A percentile compares a stretch with the other conserved stretches of the same genome.
Conservation (phyloP, 768 basidiomycete genomes). For the Amyloporia xantha region DNA sequence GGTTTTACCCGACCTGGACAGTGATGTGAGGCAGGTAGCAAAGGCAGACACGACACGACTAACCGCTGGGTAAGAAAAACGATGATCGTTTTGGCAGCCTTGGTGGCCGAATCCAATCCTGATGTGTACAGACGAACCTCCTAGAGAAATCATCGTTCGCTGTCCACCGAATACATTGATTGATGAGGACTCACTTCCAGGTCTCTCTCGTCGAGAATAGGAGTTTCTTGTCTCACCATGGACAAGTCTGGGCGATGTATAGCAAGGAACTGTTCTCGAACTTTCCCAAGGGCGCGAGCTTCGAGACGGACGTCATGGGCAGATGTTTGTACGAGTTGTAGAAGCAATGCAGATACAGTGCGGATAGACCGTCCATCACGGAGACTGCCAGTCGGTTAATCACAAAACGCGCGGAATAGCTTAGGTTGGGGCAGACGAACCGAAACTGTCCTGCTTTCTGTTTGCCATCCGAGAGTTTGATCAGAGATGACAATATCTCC, state of each 20-base stretch:
- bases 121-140: slow-evolving; percentile 66
- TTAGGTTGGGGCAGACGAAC: slow-evolving; percentile 34
- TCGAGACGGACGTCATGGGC: slow-evolving; percentile 80
- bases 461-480: slow-evolving; percentile 84
- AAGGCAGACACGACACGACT: background rate
- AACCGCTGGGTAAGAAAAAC: slow-evolving; percentile 29
- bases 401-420: too few species aligned
- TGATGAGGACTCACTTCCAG: slow-evolving; percentile 38
- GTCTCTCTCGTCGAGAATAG: slow-evolving; percentile 64
- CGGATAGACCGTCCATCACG: slow-evolving; percentile 89
- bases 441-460: slow-evolving; percentile 86
- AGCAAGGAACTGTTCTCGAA: slow-evolving; percentile 54
- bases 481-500: slow-evolving; percentile 86
- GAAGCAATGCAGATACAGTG: slow-evolving; percentile 85
- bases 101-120: slow-evolving; percentile 75
- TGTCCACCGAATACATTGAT: background rate
- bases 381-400: slow-evolving; percentile 42
- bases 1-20: slow-evolving; percentile 68
- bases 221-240: slow-evolving; percentile 41
- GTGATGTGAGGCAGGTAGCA: background rate
- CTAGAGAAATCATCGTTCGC: slow-evolving; percentile 26
- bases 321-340: slow-evolving; percentile 96
- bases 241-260: slow-evolving; percentile 60
- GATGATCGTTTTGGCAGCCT: slow-evolving; percentile 75
- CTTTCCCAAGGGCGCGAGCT: slow-evolving; percentile 53